These are phyloP conservation scores for Nicotiana knightiana DNA, from an alignment of 257 asterid species.

Conservation along the genomic window DNA sequence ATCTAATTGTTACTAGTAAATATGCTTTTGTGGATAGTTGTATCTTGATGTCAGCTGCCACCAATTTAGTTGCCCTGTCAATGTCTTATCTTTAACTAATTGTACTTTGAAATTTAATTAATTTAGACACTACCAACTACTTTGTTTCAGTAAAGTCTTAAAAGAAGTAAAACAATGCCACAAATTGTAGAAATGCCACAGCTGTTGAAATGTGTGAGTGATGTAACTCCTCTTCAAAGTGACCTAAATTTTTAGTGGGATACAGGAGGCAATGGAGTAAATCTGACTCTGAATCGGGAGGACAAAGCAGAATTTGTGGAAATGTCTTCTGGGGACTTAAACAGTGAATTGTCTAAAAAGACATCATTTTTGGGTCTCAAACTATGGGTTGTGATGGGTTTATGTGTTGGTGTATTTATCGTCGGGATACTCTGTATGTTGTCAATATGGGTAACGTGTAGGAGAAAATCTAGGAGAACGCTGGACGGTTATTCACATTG, in stretches of 20 bases:
- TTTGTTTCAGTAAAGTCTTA: neutral
- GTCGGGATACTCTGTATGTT: slow-evolving; percentile 64
- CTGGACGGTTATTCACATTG: slow-evolving; percentile 38
- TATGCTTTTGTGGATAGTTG: neutral
- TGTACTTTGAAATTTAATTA: neutral
- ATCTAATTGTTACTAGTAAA: neutral
- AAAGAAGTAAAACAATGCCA: neutral
- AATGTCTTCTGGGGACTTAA: slow-evolving; percentile 58
- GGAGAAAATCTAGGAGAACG: slow-evolving; percentile 59
- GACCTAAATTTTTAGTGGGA: slow-evolving; percentile 23
- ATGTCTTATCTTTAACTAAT: neutral
- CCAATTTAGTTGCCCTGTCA: slow-evolving; percentile 2
- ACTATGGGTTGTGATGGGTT: slow-evolving; percentile 79
- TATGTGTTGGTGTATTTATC: slow-evolving; percentile 70
- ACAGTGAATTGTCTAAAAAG: slow-evolving; percentile 52
- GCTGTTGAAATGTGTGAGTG: slow-evolving; percentile 3
- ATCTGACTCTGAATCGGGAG: slow-evolving; percentile 7
- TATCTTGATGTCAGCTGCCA: slow-evolving; percentile 5
- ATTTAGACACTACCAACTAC: neutral
- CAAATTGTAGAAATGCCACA: neutral
- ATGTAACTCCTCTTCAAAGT: slow-evolving; percentile 17
- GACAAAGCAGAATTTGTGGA: slow-evolving; percentile 18
- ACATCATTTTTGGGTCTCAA: slow-evolving; percentile 58
- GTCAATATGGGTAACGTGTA: slow-evolving; percentile 62
- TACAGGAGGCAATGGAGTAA: slow-evolving; percentile 49